Evolutionary conservation across 1,139 yeast genomes (phyloP).

Genomic region (Barnettozyma hawaiiensis): DNA sequence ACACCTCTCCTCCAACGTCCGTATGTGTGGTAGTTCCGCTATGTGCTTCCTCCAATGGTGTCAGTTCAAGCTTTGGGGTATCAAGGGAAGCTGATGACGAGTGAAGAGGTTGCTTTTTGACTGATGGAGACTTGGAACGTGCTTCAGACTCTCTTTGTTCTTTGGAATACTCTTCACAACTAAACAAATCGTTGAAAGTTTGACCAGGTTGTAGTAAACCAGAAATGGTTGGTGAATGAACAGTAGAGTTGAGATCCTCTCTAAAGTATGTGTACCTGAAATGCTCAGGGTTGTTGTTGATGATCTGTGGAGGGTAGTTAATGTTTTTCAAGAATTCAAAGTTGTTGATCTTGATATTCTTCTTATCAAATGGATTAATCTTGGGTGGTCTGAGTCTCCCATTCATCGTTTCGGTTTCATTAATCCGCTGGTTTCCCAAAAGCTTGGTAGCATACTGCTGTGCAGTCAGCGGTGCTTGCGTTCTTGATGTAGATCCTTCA

Average conservation of each 20-base stretch:
- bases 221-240: constrained; percentile 84
- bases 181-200: constrained; percentile 45
- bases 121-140: constrained; percentile 10
- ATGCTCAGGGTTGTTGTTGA: constrained; percentile 40
- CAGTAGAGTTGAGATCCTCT: constrained; percentile 81
- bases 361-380: constrained; percentile 69
- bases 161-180: constrained; percentile 32
- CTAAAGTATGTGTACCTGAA: constrained; percentile 85
- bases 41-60: constrained; percentile 19
- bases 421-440: constrained; percentile 42
- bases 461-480: constrained; percentile 2
- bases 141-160: constrained; percentile 6
- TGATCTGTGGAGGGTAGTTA: constrained; percentile 36
- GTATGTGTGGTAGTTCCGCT: constrained; percentile 5
- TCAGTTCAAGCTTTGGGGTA: constrained; percentile 14
- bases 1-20: constrained; percentile 21
- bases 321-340: constrained; percentile 22
- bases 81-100: constrained; percentile 12
- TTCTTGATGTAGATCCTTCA: constrained; percentile 11
- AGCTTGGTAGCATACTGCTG: constrained; percentile 22
- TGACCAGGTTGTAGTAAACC: constrained; percentile 64
- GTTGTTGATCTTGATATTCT: constrained; percentile 23
- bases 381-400: constrained; percentile 70
- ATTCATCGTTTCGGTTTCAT: constrained; percentile 58
- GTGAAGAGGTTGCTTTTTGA: constrained; percentile 2